phyloP scores from a whole-genome alignment of 2,329 filamentous ascomycete genomes.

The Botrytis paeoniae region DNA sequence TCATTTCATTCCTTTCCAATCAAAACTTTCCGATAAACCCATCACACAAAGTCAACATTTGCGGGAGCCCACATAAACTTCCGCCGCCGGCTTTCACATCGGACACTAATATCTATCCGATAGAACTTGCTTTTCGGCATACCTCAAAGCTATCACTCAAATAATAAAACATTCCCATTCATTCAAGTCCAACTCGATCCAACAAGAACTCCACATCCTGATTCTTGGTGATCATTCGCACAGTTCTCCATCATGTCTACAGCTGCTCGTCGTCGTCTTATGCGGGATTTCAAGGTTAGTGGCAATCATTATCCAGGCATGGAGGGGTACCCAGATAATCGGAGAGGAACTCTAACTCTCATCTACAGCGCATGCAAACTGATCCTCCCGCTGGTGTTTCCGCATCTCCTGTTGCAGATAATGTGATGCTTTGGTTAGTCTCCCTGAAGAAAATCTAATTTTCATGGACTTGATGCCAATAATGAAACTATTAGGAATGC shows the following conservation, averaged over 20 bases:
- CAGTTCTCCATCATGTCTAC: conserved; percentile 67
- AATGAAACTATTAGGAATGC: conserved; percentile 70
- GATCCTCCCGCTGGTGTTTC: conserved; percentile 96
- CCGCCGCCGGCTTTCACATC: conserved; percentile 13
- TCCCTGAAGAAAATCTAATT: not conserved
- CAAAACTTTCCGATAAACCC: not conserved
- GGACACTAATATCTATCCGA: conserved; percentile 12
- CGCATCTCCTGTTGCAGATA: conserved; percentile 91
- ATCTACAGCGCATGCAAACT: conserved; percentile 88
- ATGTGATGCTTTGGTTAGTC: conserved; percentile 89
- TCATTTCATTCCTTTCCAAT: not conserved
- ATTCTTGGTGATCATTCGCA: not conserved
- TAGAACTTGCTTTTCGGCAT: conserved; percentile 3
- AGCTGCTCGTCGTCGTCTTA: conserved; percentile 88
- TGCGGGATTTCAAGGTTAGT: conserved; percentile 98
- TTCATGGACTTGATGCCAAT: conserved; percentile 15
- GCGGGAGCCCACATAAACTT: conserved; percentile 25
- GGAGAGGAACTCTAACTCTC: conserved; percentile 25
- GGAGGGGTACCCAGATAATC: conserved; percentile 14
- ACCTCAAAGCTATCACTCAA: not conserved
- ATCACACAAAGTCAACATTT: not conserved
- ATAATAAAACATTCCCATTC: not conserved
- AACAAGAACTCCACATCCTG: not conserved
- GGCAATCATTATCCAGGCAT: conserved; percentile 23
- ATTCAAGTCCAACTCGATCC: conserved; percentile 4